Conservation (phyloP, 805 yeast genomes). For the Saccharomycopsis babjevae region DNA sequence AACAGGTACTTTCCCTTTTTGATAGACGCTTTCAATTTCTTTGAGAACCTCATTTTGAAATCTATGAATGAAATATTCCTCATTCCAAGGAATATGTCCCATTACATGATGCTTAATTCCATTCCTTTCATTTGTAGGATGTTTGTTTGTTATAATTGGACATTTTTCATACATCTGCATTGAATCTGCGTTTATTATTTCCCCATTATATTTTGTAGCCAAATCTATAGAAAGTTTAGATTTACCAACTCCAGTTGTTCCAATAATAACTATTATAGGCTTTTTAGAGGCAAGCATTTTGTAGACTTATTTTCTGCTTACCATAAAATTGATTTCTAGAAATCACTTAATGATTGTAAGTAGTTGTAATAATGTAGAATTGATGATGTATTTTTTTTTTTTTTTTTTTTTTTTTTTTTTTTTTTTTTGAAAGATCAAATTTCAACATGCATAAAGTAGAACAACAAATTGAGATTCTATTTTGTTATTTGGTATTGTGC, state of each 20-base stretch:
- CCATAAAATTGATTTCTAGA: not conserved
- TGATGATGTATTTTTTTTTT: not conserved
- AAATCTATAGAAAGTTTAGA: conserved; percentile 75
- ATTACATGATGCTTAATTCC: conserved; percentile 80
- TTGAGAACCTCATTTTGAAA: conserved; percentile 47
- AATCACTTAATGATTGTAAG: not conserved
- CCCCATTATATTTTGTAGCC: conserved; percentile 72
- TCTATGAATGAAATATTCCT: conserved; percentile 71
- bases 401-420: not conserved
- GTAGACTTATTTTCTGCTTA: not conserved
- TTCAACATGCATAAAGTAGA: not conserved
- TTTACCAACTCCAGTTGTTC: conserved; percentile 96
- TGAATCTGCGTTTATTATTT: conserved; percentile 89
- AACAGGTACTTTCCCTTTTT: conserved; percentile 67
- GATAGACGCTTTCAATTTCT: conserved; percentile 53
- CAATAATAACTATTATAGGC: conserved; percentile 55
- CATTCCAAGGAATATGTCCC: conserved; percentile 73
- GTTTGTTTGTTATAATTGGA: conserved; percentile 82
- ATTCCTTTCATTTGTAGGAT: conserved; percentile 66
- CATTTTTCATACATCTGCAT: conserved; percentile 83
- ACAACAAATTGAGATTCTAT: not conserved
- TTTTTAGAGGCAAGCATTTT: not conserved
- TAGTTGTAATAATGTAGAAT: not conserved
- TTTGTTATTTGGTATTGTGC: too few species aligned
- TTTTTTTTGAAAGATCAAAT: not conserved